Percentiles rank a stretch among this genome's conserved stretches.
Conservation (phyloP, 257 asterid species). For the Nicotiana tabacum region DNA sequence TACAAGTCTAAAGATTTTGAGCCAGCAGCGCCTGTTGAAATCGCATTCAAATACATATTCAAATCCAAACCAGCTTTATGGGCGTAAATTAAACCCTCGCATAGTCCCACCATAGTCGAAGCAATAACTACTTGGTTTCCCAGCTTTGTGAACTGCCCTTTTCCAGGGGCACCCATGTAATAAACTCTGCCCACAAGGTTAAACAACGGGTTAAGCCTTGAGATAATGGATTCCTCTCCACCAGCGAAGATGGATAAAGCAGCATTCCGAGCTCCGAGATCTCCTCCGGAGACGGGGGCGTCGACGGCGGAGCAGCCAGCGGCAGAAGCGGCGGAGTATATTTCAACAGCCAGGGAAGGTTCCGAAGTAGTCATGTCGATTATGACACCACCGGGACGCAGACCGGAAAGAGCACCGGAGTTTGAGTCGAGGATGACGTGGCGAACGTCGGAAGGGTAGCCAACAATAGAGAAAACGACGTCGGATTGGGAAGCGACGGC, state of each 20-base stretch:
- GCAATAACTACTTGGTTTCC: conserved; percentile 72
- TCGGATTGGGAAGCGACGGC: conserved; percentile 74
- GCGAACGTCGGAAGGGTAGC: conserved; percentile 92
- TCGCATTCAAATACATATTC: conserved; percentile 43
- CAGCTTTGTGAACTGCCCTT: conserved; percentile 83
- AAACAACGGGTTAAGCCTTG: not conserved
- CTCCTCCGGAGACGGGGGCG: conserved; percentile 94
- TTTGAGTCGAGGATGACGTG: conserved; percentile 20
- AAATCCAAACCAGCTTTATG: conserved; percentile 76
- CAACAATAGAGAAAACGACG: conserved; percentile 85
- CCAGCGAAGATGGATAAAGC: conserved; percentile 83
- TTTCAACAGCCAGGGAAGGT: conserved; percentile 79
- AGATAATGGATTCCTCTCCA: conserved; percentile 52
- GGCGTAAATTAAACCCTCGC: conserved; percentile 78
- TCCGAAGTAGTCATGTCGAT: conserved; percentile 94
- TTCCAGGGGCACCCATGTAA: conserved; percentile 90
- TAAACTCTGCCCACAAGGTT: conserved; percentile 56
- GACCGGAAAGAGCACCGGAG: conserved; percentile 67
- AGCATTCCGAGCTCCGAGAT: conserved; percentile 77
- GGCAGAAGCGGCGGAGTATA: conserved; percentile 54
- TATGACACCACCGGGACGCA: conserved; percentile 57
- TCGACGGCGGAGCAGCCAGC: conserved; percentile 63
- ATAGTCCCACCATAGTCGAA: conserved; percentile 83
- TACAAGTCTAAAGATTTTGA: conserved; percentile 83
- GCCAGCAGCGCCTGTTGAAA: conserved; percentile 87